Conservation (phyloP, 2,329 filamentous ascomycete genomes). For the Colletotrichum endophyticum region DNA sequence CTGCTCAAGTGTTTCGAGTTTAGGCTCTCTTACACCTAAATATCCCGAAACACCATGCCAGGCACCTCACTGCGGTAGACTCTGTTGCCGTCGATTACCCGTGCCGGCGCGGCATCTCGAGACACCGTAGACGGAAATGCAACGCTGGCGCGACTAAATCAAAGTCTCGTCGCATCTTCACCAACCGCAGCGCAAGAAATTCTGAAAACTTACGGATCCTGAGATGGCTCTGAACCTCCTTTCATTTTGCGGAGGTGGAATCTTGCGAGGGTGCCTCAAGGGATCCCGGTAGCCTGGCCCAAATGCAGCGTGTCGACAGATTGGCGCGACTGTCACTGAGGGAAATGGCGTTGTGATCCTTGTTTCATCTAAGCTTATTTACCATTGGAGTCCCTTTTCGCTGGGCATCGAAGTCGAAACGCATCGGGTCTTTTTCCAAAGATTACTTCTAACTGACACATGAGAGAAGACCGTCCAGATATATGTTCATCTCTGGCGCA, state of each 20-base stretch:
- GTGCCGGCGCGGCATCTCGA: background rate
- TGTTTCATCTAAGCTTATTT: slow-evolving; percentile 17
- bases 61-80: background rate
- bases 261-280: background rate
- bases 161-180: background rate
- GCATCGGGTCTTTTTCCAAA: background rate
- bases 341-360: background rate
- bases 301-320: background rate
- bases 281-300: background rate
- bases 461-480: background rate
- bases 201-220: background rate
- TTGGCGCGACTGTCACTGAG: background rate
- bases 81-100: background rate
- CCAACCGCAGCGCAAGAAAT: background rate
- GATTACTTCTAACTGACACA: background rate
- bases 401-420: background rate
- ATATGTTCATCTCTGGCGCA: background rate
- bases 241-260: background rate
- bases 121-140: background rate
- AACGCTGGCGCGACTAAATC: background rate
- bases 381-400: background rate
- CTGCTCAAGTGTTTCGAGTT: slow-evolving; percentile 8
- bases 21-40: background rate
- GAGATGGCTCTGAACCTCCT: background rate
- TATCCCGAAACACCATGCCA: background rate